Conservation (phyloP, 306 rosid genomes). For the Senna tora region DNA sequence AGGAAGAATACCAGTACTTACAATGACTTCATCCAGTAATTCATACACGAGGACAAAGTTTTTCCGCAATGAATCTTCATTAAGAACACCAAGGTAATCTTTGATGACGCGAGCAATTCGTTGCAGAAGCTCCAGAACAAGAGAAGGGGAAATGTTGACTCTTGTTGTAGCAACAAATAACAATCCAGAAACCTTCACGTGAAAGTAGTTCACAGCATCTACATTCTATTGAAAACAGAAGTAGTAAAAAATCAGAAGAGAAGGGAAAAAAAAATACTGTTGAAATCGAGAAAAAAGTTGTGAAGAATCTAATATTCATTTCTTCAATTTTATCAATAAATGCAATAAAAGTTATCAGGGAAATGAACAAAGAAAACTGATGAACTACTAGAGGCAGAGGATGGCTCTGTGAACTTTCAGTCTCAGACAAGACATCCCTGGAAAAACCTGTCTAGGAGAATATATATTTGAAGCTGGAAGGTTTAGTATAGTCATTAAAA, state of each 20-base stretch:
- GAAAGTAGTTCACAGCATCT: constrained; percentile 95
- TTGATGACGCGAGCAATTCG: constrained; percentile 88
- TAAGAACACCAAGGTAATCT: constrained; percentile 93
- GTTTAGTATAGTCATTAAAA: not conserved
- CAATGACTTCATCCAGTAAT: constrained; percentile 92
- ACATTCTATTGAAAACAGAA: constrained; percentile 52
- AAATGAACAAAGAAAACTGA: not conserved
- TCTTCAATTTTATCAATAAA: constrained; percentile 1
- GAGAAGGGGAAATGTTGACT: constrained; percentile 79
- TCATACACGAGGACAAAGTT: constrained; percentile 95
- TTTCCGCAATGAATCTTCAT: constrained; percentile 85
- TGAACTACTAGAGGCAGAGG: not conserved
- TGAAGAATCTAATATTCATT: constrained; percentile 1
- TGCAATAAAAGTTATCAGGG: constrained; percentile 13
- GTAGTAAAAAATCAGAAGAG: not conserved
- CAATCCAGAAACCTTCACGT: constrained; percentile 88
- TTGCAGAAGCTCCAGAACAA: constrained; percentile 80
- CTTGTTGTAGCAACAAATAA: constrained; percentile 86
- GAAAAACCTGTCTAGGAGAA: not conserved
- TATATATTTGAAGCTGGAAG: not conserved
- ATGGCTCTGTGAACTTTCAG: not conserved
- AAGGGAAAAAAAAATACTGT: constrained; percentile 18
- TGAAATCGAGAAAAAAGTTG: not conserved
- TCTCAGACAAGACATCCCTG: not conserved
- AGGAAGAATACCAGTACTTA: constrained; percentile 45